phyloP scores from a whole-genome alignment of 169 alveolate species.

The Plasmodium chabaudi region DNA sequence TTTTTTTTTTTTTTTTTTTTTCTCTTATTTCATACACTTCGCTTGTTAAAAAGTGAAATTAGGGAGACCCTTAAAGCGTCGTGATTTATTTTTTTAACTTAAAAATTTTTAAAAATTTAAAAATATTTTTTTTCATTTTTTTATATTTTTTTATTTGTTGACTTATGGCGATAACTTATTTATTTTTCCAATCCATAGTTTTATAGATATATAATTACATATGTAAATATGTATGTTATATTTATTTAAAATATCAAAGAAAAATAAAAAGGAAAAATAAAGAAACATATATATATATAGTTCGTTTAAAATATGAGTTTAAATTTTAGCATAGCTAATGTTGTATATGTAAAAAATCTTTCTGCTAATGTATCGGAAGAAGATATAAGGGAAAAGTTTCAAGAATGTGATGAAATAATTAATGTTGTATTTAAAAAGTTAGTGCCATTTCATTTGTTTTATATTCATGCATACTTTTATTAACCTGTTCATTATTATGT shows the following conservation, averaged over 20 bases:
- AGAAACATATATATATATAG: not conserved
- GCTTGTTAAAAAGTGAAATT: too few species aligned
- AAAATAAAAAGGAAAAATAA: not conserved
- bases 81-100: too few species aligned
- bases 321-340: constrained; percentile 78
- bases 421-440: constrained; percentile 72
- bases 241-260: not conserved
- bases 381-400: constrained; percentile 71
- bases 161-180: too few species aligned
- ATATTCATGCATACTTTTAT: not conserved
- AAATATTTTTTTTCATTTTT: too few species aligned
- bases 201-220: not conserved
- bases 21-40: too few species aligned
- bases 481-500: not conserved
- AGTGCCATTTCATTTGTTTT: constrained; percentile 2
- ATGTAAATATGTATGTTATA: constrained; percentile 9
- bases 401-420: constrained; percentile 75
- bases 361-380: constrained; percentile 76
- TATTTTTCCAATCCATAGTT: too few species aligned
- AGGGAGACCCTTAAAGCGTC: too few species aligned
- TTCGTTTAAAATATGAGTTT: constrained; percentile 70
- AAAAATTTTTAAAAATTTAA: too few species aligned
- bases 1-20: not conserved
- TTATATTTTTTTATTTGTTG: too few species aligned
- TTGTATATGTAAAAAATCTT: constrained; percentile 79